phyloP scores from a whole-genome alignment of 306 rosid species.

The Morella rubra region DNA sequence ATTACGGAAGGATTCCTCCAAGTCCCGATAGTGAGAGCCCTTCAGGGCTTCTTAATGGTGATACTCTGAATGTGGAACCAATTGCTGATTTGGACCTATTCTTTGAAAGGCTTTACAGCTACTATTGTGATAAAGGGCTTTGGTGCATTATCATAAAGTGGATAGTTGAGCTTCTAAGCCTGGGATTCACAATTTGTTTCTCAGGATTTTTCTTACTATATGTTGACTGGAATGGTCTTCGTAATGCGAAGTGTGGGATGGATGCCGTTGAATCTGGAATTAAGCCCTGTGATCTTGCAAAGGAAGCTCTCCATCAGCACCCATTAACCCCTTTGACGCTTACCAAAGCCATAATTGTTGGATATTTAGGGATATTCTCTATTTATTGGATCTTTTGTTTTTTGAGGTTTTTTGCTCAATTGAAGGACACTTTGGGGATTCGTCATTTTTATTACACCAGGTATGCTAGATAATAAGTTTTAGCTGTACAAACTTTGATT shows the following conservation, averaged over 20 bases:
- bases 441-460: conserved; percentile 79
- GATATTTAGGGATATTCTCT: conserved; percentile 85
- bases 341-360: conserved; percentile 72
- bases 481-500: conserved; percentile 2
- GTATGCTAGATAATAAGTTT: conserved; percentile 35
- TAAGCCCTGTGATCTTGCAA: conserved; percentile 89
- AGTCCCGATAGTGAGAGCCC: conserved; percentile 88
- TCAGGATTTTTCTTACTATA: conserved; percentile 79
- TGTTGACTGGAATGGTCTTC: conserved; percentile 96
- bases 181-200: conserved; percentile 81
- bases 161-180: conserved; percentile 88
- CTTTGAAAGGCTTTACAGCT: conserved; percentile 85
- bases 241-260: conserved; percentile 95
- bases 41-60: conserved; percentile 79
- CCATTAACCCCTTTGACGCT: conserved; percentile 85
- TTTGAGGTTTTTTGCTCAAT: conserved; percentile 83
- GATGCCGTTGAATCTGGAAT: conserved; percentile 88
- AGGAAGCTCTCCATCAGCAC: conserved; percentile 77
- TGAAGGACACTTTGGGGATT: conserved; percentile 63
- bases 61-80: conserved; percentile 66
- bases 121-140: conserved; percentile 91
- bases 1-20: conserved; percentile 57
- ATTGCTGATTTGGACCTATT: conserved; percentile 93
- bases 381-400: conserved; percentile 87
- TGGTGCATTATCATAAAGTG: conserved; percentile 88